Conservation (phyloP, 2,329 filamentous ascomycete species). For the Tolypocladium capitatum region DNA sequence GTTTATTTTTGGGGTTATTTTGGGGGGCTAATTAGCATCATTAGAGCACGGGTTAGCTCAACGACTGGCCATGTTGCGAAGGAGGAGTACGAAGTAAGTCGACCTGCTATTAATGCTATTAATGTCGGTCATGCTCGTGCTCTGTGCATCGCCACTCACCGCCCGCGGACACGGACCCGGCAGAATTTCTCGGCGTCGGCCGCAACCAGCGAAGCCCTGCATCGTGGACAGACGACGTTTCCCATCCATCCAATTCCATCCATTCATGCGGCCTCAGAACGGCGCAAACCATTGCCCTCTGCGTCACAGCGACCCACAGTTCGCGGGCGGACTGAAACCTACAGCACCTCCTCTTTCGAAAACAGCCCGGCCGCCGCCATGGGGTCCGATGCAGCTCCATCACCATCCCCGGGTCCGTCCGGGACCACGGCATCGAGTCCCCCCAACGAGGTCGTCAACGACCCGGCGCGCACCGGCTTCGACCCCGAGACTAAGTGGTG, state of each 20-base stretch:
- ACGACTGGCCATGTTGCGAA: too few species aligned
- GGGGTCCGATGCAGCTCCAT: constrained; percentile 5
- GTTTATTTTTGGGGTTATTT: too few species aligned
- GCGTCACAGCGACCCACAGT: background rate
- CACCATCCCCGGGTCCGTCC: constrained; percentile 7
- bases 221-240: background rate
- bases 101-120: too few species aligned
- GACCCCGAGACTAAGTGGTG: constrained; percentile 51
- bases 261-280: background rate
- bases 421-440: constrained; percentile 1
- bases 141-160: background rate
- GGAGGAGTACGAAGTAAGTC: too few species aligned
- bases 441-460: constrained; percentile 34
- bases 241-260: background rate
- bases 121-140: too few species aligned
- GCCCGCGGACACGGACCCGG: background rate
- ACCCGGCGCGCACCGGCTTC: constrained; percentile 49
- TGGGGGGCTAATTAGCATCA: too few species aligned
- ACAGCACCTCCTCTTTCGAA: background rate
- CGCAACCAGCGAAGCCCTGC: background rate
- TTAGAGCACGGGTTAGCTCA: too few species aligned
- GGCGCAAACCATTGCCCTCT: background rate
- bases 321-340: background rate
- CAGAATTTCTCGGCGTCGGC: background rate
- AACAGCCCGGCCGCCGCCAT: background rate